Evolutionary conservation across 176 grass and related monocot species (phyloP), one percentile per base, ranked within the genome.

Genomic region (Cenchrus purpureus): DNA sequence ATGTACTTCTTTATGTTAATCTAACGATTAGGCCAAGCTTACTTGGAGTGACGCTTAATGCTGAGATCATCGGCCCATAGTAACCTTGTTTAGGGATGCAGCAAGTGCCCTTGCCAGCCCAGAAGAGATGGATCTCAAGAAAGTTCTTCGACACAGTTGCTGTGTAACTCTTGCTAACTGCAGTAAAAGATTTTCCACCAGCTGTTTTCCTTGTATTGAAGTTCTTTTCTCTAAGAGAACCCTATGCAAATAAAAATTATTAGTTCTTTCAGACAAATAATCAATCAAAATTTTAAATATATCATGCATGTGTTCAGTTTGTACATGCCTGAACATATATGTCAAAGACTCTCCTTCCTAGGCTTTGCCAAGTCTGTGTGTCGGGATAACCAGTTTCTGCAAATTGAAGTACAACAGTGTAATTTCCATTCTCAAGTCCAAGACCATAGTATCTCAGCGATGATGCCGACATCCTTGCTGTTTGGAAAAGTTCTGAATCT

Each of bases 361-460:
- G 66, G 77, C 88, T 98, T 79, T 87, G 34, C 90, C 88, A 95
- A 40, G 79, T 71, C 55, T 81, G 45, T 14, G 55, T 46, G 19
- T 93, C 77, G 4, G 79, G 79, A 68, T 78, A 95, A 13, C 9
- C 68, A 76, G 71, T 82, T 68, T 98, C 95, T 62, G 91, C 79
- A 68, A 98, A 98, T 57, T 91, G 86, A 50, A 98, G 89, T 8
- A 15, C 74, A 17, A 98, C 88, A 28, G 84, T 98, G 65, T 98
- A 98, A 81, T 98, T 95, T 59, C 95, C 95, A 88, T 98, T 98
- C 86, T 98, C 76, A 76, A 95, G 95, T 68, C 95, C 95, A 67
- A 98, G 60, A 8, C 95, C 95, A 20, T 98, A 98, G 58, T 98
- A 98, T 87, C 95, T 91, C 32, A 98, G 78, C 10, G 95, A 91